Conservation (phyloP, 768 basidiomycete species). For the Lactarius hatsudake region DNA sequence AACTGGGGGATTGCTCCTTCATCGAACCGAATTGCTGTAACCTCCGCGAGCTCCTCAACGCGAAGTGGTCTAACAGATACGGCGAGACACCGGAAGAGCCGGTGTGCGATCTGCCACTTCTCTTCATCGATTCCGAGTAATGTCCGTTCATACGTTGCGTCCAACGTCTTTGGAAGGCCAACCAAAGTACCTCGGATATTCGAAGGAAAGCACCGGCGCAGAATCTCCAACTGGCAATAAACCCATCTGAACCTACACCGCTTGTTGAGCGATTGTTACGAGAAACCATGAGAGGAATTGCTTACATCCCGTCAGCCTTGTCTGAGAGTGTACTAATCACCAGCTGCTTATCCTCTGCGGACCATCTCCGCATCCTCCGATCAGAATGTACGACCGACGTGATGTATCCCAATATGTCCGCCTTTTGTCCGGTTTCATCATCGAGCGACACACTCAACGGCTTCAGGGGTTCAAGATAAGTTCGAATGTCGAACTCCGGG, state of each 20-base stretch:
- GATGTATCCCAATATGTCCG: background rate
- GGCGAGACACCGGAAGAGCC: background rate
- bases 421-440: background rate
- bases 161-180: background rate
- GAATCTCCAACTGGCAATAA: background rate
- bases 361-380: background rate
- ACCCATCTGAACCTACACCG: constrained; percentile 3
- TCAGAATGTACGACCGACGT: background rate
- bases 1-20: background rate
- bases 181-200: background rate
- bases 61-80: background rate
- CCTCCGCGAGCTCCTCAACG: background rate
- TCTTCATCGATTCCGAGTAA: background rate
- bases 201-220: background rate
- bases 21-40: background rate
- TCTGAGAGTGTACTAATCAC: background rate
- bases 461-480: background rate
- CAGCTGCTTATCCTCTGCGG: background rate
- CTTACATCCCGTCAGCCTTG: constrained; percentile 4
- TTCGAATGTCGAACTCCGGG: background rate
- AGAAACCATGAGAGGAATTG: background rate
- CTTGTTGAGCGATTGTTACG: too few species aligned
- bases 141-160: background rate
- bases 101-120: background rate
- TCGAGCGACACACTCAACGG: background rate